Percentiles rank a stretch among this genome's conserved stretches.
phyloP scores from a whole-genome alignment of 345 rosid species.

The Aethionema arabicum region DNA sequence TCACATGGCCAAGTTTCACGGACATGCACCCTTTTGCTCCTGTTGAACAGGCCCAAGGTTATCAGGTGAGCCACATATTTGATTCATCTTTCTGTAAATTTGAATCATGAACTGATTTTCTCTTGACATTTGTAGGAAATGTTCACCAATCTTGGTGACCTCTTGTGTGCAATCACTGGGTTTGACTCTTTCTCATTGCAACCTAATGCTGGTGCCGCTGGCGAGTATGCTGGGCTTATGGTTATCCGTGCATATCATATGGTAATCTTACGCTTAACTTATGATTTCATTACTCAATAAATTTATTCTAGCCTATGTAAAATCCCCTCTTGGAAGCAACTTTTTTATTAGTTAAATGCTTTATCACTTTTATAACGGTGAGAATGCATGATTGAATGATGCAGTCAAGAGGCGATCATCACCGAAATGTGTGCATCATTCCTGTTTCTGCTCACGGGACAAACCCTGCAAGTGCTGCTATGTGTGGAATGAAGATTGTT shows the following conservation, averaged over 20 bases:
- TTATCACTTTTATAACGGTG: slow-evolving; percentile 12
- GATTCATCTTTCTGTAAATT: slow-evolving; percentile 15
- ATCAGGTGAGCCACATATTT: slow-evolving; percentile 56
- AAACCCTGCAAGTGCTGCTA: slow-evolving; percentile 99
- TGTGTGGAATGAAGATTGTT: slow-evolving; percentile 99
- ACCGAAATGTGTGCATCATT: slow-evolving; percentile 93
- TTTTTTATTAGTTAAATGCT: not conserved
- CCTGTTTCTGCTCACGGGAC: slow-evolving; percentile 99
- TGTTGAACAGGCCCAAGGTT: slow-evolving; percentile 74
- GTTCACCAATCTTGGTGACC: slow-evolving; percentile 82
- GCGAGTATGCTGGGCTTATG: slow-evolving; percentile 99
- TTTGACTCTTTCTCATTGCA: slow-evolving; percentile 98
- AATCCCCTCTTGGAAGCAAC: not conserved
- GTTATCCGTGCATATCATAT: slow-evolving; percentile 94
- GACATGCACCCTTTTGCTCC: slow-evolving; percentile 96
- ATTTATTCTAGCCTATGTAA: not conserved
- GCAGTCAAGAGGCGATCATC: slow-evolving; percentile 96
- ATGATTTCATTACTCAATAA: not conserved
- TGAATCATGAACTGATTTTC: slow-evolving; percentile 27
- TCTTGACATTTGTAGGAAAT: slow-evolving; percentile 61
- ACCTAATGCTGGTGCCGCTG: slow-evolving; percentile 99
- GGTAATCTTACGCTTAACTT: slow-evolving; percentile 40
- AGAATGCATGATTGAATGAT: slow-evolving; percentile 31
- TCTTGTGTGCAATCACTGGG: slow-evolving; percentile 86
- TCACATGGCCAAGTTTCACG: slow-evolving; percentile 85